Base-by-base conservation (phyloP, 352 stramenopile genomes). In the Lagenidium sp. region DNA sequence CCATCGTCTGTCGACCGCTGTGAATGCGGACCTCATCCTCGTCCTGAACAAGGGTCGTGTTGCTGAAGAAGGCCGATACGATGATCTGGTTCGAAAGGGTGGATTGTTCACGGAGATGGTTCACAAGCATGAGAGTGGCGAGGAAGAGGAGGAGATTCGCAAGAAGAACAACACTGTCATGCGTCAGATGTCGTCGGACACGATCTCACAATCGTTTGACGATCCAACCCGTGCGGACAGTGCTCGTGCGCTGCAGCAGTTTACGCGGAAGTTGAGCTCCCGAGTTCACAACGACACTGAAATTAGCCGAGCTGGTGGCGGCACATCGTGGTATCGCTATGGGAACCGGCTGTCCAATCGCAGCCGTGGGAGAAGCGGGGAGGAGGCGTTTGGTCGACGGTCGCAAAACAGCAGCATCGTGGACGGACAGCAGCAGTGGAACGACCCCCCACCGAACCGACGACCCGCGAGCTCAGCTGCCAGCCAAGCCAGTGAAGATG, bases 31-130 rank as follows among this genome's bases (percentile, higher is more conserved):
- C 41, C 51, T 84, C 48, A 91, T 94, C 45, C 38, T 94, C 31
- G 82, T 94, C 32, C 59, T 94, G 18, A 84, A 84, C 37, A 43
- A 68, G 23, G 82, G 82, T 29, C 65, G 67, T 28, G 79, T 94
- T 23, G 82, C 82, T 4, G 82, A 94, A 44, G 60, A 82, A 47
- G 82, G 82, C 24, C 70, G 64, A 0, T 92, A 92, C 45, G 77
- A 94, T 18, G 60, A 66, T 18, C 43, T 94, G 6, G 70, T 90
- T 13, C 60, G 68, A 11, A 65, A 74, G 50, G 71, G 76, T 11
- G 75, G 79, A 4, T 50, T 92, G 7, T 94, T 94, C 35, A 82
- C 68, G 36, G 81, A 94, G 60, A 94, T 94, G 81, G 61, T 90
- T 21, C 69, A 86, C 65, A 85, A 84, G 63, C 77, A 68, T 34